A percentile compares a stretch with the other conserved stretches of the same genome.
These are phyloP conservation scores for Pleurotus cornucopiae DNA, from an alignment of 768 basidiomycete genomes.

Conservation along the genomic window DNA sequence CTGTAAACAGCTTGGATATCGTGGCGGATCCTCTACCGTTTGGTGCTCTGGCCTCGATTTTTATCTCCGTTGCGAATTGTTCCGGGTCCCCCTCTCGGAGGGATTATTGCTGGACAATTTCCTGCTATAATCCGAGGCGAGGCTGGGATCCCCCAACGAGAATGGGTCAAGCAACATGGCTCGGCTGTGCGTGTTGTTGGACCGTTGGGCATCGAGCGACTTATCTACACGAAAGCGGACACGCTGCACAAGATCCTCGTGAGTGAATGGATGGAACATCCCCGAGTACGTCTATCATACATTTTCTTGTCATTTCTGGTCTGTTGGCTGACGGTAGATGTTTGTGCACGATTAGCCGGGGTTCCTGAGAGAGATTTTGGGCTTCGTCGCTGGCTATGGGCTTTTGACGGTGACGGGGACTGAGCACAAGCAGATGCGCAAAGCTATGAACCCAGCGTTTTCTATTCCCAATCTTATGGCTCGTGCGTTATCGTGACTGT, in stretches of 20 bases:
- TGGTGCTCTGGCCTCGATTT: slow-evolving; percentile 27
- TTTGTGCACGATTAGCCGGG: slow-evolving; percentile 25
- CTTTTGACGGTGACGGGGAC: slow-evolving; percentile 44
- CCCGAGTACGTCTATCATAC: slow-evolving; percentile 25
- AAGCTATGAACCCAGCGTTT: slow-evolving; percentile 49
- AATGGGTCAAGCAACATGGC: slow-evolving; percentile 43
- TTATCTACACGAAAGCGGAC: slow-evolving; percentile 40
- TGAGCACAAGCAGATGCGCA: slow-evolving; percentile 46
- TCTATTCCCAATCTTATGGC: slow-evolving; percentile 37
- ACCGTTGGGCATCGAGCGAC: slow-evolving; percentile 38
- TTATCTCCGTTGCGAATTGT: slow-evolving; percentile 33
- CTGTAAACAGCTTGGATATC: background rate
- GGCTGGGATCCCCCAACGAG: slow-evolving; percentile 38
- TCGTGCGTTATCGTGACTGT: slow-evolving; percentile 19
- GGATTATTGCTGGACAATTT: slow-evolving; percentile 34
- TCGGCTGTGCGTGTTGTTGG: slow-evolving; percentile 40
- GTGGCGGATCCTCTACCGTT: slow-evolving; percentile 19
- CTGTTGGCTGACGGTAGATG: no score
- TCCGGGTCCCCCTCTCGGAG: slow-evolving; percentile 32
- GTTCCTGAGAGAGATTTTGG: slow-evolving; percentile 38
- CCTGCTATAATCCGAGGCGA: slow-evolving; percentile 31
- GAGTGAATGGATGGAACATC: slow-evolving; percentile 42
- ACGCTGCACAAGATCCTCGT: slow-evolving; percentile 41
- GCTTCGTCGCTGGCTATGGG: slow-evolving; percentile 39
- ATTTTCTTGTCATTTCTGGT: no score